Conservation (phyloP, 2,329 filamentous ascomycete species). For the Aspergillus pseudoterreus region DNA sequence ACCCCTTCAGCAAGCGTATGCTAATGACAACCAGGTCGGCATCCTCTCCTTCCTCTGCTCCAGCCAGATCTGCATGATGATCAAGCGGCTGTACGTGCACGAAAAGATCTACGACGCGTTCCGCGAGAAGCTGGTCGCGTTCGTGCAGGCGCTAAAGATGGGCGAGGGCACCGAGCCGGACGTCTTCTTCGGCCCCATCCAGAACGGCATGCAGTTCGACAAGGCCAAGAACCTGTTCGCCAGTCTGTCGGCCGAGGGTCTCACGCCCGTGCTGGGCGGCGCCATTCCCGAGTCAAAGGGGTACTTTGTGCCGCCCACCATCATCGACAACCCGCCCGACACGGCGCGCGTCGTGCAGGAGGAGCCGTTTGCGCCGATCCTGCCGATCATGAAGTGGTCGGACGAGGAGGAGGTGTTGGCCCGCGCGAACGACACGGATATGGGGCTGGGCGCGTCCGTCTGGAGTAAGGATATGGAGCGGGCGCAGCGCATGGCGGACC, state of each 20-base stretch:
- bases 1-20: background rate
- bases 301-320: slow-evolving; percentile 58
- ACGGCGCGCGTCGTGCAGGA: slow-evolving; percentile 54
- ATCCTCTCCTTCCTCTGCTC: slow-evolving; percentile 51
- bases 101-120: slow-evolving; percentile 58
- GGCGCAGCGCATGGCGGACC: slow-evolving; percentile 51
- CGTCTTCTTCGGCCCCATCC: slow-evolving; percentile 56
- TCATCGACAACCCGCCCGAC: slow-evolving; percentile 56
- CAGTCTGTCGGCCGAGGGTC: slow-evolving; percentile 53
- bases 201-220: slow-evolving; percentile 64
- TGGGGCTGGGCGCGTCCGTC: slow-evolving; percentile 56
- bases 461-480: slow-evolving; percentile 53
- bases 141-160: slow-evolving; percentile 41
- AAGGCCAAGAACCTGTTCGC: slow-evolving; percentile 55
- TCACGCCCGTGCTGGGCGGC: slow-evolving; percentile 52
- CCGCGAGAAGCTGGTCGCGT: slow-evolving; percentile 43
- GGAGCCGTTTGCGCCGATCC: slow-evolving; percentile 62
- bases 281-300: slow-evolving; percentile 44
- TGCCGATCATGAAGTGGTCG: slow-evolving; percentile 60
- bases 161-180: slow-evolving; percentile 40
- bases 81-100: slow-evolving; percentile 61
- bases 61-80: slow-evolving; percentile 54
- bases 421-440: slow-evolving; percentile 52
- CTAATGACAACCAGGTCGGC: slow-evolving; percentile 34
- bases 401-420: slow-evolving; percentile 58